Evolutionary conservation across 2,329 filamentous ascomycete species (phyloP).

Genomic region (Talaromyces pinophilus): DNA sequence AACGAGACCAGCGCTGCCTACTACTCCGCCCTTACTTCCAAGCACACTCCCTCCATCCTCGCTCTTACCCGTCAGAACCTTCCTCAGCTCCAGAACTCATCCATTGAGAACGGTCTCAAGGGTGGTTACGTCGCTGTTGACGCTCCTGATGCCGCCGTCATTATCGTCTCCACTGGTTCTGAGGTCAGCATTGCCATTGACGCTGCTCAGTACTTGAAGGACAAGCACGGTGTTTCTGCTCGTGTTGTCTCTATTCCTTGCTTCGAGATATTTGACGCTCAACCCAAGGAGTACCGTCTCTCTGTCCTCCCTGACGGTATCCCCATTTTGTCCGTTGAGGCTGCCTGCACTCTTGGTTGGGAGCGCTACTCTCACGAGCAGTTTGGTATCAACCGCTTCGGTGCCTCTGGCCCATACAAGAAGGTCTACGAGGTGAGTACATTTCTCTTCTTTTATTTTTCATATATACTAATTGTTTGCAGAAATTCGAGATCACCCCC

Average conservation of each 20-base stretch:
- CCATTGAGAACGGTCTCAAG: constrained; percentile 85
- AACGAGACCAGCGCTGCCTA: constrained; percentile 98
- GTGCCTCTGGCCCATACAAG: constrained; percentile 95
- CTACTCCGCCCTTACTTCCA: constrained; percentile 89
- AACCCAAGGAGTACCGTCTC: constrained; percentile 92
- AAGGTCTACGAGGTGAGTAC: constrained; percentile 83
- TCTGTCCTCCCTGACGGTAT: constrained; percentile 91
- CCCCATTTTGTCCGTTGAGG: constrained; percentile 89
- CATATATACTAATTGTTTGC: constrained; percentile 42
- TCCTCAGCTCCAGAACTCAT: constrained; percentile 92
- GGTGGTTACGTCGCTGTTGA: constrained; percentile 92
- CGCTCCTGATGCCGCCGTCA: constrained; percentile 78
- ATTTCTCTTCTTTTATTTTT: background rate
- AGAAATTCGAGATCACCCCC: constrained; percentile 99
- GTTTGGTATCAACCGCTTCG: constrained; percentile 98
- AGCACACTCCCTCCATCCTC: constrained; percentile 87
- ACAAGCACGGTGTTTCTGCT: constrained; percentile 82
- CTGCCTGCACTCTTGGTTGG: constrained; percentile 97
- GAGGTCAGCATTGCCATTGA: constrained; percentile 94
- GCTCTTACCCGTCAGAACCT: constrained; percentile 97
- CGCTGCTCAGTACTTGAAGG: constrained; percentile 84
- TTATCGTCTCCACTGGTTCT: constrained; percentile 90
- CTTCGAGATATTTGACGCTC: constrained; percentile 93
- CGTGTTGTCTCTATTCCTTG: constrained; percentile 95
- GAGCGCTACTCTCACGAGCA: constrained; percentile 99